phyloP scores from a whole-genome alignment of 176 grass and related monocot genomes.

The Melocanna baccifera region DNA sequence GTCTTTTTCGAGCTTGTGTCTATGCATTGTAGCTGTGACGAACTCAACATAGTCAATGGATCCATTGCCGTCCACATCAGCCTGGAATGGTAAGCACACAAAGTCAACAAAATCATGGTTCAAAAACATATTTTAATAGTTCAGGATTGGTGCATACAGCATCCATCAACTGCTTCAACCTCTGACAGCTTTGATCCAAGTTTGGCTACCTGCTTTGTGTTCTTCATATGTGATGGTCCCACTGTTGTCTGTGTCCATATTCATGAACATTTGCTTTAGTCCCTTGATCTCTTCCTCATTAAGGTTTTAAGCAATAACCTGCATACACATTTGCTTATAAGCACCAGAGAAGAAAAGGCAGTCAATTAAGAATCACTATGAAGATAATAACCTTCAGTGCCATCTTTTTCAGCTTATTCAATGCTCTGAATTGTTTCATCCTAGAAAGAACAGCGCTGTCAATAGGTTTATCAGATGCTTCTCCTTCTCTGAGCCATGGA shows the following conservation, averaged over 20 bases:
- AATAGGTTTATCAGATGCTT: conserved; percentile 92
- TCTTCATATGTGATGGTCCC: conserved; percentile 97
- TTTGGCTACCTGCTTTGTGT: conserved; percentile 86
- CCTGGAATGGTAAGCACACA: conserved; percentile 48
- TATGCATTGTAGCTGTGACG: conserved; percentile 96
- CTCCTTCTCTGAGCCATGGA: conserved; percentile 89
- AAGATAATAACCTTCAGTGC: conserved; percentile 73
- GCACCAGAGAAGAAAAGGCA: not conserved
- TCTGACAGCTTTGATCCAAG: conserved; percentile 89
- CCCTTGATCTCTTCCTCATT: conserved; percentile 97
- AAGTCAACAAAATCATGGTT: conserved; percentile 11
- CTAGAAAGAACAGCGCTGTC: conserved; percentile 96
- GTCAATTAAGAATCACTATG: not conserved
- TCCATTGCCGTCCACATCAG: conserved; percentile 98
- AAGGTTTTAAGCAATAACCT: conserved; percentile 96
- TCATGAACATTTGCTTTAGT: conserved; percentile 95
- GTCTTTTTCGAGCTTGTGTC: conserved; percentile 89
- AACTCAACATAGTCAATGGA: conserved; percentile 98
- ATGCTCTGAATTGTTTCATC: conserved; percentile 99
- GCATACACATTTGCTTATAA: conserved; percentile 28
- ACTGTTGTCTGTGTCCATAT: conserved; percentile 93
- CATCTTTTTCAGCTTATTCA: conserved; percentile 99
- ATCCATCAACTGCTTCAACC: conserved; percentile 96
- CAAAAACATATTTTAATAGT: not conserved
- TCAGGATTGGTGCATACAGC: conserved; percentile 54